These are phyloP conservation scores for Starmera dryadoides DNA, from an alignment of 805 yeast species.

Conservation along the genomic window DNA sequence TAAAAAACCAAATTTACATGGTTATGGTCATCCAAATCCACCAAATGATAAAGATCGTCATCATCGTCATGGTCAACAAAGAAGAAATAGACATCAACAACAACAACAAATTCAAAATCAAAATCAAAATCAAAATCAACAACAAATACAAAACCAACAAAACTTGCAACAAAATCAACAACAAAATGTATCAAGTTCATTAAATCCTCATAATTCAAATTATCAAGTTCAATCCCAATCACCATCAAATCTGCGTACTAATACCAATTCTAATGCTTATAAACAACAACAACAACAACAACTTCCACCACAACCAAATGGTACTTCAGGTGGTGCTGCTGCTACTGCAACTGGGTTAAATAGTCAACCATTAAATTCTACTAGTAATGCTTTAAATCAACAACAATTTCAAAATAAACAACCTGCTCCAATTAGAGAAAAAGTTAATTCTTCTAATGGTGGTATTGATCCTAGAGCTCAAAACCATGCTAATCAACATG, in stretches of 20 bases:
- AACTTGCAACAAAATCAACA: slow-evolving; percentile 3
- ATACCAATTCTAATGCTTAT: background rate
- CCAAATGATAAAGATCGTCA: slow-evolving; percentile 22
- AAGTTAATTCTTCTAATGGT: slow-evolving; percentile 15
- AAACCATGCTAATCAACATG: slow-evolving; percentile 7
- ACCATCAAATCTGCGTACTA: slow-evolving; percentile 1
- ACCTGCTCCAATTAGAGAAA: slow-evolving; percentile 23
- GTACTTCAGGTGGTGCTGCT: slow-evolving; percentile 9
- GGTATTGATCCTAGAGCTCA: slow-evolving; percentile 11
- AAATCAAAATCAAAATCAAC: slow-evolving; percentile 11
- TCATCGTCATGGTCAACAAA: slow-evolving; percentile 19
- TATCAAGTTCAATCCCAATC: slow-evolving; percentile 10
- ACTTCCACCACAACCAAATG: slow-evolving; percentile 10
- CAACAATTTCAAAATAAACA: slow-evolving; percentile 23
- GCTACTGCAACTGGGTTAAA: slow-evolving; percentile 1
- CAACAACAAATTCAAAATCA: too few relatives aligned
- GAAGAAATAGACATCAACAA: slow-evolving; percentile 21
- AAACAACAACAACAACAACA: slow-evolving; percentile 10
- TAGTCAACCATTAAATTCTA: slow-evolving; percentile 8
- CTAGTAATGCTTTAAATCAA: slow-evolving; percentile 18
- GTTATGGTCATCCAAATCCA: slow-evolving; percentile 71
- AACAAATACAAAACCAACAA: background rate
- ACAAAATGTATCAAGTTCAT: slow-evolving; percentile 3
- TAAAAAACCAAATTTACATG: slow-evolving; percentile 74
- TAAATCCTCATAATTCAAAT: slow-evolving; percentile 4